phyloP scores from a whole-genome alignment of 129 eudicot genomes.

The Arctium lappa region DNA sequence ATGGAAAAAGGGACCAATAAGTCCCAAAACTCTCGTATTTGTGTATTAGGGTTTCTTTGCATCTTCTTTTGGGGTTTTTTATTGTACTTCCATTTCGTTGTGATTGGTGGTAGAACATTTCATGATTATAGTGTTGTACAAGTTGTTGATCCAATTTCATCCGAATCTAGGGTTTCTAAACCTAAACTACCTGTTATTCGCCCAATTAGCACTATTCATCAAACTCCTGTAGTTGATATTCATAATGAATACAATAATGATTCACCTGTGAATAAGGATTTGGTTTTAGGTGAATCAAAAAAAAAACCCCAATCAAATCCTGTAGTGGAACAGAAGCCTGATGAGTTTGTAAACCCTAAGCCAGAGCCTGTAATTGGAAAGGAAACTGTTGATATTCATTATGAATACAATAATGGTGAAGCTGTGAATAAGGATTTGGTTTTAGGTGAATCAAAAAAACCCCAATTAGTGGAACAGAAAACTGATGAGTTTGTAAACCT shows the following conservation, averaged over 20 bases:
- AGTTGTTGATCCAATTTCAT: conserved; percentile 23
- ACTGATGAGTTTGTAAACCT: neutral
- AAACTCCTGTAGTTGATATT: neutral
- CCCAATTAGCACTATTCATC: neutral
- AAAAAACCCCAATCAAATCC: no score
- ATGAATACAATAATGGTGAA: conserved; percentile 5
- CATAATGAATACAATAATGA: no score
- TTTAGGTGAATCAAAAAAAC: neutral
- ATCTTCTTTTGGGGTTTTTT: conserved; percentile 68
- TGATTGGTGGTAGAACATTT: conserved; percentile 49
- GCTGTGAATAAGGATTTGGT: conserved; percentile 15
- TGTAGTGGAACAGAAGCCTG: no score
- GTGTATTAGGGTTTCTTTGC: conserved; percentile 60
- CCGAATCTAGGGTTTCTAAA: neutral
- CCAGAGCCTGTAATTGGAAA: no score
- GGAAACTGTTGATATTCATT: neutral
- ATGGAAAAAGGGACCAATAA: conserved; percentile 75
- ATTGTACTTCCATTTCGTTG: conserved; percentile 73
- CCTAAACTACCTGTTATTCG: conserved; percentile 22
- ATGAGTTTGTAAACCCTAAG: no score
- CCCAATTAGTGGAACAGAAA: neutral
- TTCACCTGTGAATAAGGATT: no score
- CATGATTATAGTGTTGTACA: conserved; percentile 22
- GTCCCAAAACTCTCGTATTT: conserved; percentile 55
- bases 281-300: no score